Conservation (phyloP, 164 flowering plant genomes). For the Warburgia ugandensis region DNA sequence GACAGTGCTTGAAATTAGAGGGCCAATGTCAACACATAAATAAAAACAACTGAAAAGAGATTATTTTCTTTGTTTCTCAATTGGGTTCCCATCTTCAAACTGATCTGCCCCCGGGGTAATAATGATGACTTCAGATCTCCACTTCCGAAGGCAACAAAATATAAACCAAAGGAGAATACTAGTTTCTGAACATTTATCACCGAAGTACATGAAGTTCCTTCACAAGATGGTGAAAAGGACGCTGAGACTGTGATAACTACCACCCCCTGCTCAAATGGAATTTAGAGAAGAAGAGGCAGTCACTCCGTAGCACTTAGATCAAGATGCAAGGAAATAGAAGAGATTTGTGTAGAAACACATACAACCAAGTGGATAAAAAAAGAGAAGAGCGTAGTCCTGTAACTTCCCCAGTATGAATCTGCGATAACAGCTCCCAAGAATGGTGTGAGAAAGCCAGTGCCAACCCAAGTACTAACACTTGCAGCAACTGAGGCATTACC, state of each 20-base stretch:
- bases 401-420: constrained; percentile 68
- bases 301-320: neutral
- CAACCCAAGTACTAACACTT: constrained; percentile 63
- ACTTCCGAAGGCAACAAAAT: constrained; percentile 60
- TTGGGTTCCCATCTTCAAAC: too few species aligned
- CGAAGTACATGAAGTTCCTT: constrained; percentile 40
- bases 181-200: constrained; percentile 51
- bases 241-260: constrained; percentile 60
- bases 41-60: constrained; percentile 76
- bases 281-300: too few species aligned
- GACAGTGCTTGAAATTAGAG: constrained; percentile 50
- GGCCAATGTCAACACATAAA: constrained; percentile 60
- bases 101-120: constrained; percentile 63
- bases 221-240: constrained; percentile 42
- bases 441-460: constrained; percentile 68
- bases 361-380: constrained; percentile 33
- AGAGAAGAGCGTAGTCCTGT: constrained; percentile 57
- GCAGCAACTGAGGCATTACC: constrained; percentile 63
- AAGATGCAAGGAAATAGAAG: neutral
- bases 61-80: constrained; percentile 52
- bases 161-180: constrained; percentile 56
- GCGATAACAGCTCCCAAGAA: constrained; percentile 67
- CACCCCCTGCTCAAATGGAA: constrained; percentile 43
- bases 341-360: constrained; percentile 1
- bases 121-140: constrained; percentile 67